A percentile compares a stretch with the other conserved stretches of the same genome.
Conservation (phyloP, 73 alveolate species). For the Paramecium sonneborni region DNA sequence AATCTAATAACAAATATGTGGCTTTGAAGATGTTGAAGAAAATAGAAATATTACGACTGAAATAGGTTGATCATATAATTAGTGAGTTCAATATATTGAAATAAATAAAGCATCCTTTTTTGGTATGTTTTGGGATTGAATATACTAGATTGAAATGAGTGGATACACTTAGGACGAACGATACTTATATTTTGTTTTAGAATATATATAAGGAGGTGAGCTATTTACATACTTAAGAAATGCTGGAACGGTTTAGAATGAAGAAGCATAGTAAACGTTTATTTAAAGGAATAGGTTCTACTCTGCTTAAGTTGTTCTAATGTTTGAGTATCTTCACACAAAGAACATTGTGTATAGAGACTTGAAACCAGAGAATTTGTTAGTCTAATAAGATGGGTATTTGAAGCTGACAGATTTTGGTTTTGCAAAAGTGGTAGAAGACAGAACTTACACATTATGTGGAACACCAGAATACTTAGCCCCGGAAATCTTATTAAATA, state of each 20-base stretch:
- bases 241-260: slow-evolving; percentile 83
- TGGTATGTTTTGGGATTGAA: not conserved
- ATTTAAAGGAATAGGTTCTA: slow-evolving; percentile 73
- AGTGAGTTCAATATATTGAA: slow-evolving; percentile 51
- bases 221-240: slow-evolving; percentile 88
- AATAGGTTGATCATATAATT: slow-evolving; percentile 71
- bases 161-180: slow-evolving; percentile 91
- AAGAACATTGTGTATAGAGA: slow-evolving; percentile 96
- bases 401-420: slow-evolving; percentile 99
- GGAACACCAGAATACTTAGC: slow-evolving; percentile 99
- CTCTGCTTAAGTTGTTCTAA: slow-evolving; percentile 74
- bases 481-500: slow-evolving; percentile 95
- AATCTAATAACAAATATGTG: slow-evolving; percentile 42
- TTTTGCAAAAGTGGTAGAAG: slow-evolving; percentile 96
- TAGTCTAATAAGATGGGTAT: slow-evolving; percentile 94
- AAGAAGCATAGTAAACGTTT: slow-evolving; percentile 75
- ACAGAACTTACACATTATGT: slow-evolving; percentile 98
- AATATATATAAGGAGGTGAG: slow-evolving; percentile 98
- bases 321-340: slow-evolving; percentile 96
- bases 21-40: slow-evolving; percentile 95
- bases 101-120: slow-evolving; percentile 57
- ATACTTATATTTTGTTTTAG: slow-evolving; percentile 89
- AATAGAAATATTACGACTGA: slow-evolving; percentile 85
- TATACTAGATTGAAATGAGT: slow-evolving; percentile 67
- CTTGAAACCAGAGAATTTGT: slow-evolving; percentile 97